phyloP scores from a whole-genome alignment of 371 early-diverging fungal genomes.

The Mortierella sp. region DNA sequence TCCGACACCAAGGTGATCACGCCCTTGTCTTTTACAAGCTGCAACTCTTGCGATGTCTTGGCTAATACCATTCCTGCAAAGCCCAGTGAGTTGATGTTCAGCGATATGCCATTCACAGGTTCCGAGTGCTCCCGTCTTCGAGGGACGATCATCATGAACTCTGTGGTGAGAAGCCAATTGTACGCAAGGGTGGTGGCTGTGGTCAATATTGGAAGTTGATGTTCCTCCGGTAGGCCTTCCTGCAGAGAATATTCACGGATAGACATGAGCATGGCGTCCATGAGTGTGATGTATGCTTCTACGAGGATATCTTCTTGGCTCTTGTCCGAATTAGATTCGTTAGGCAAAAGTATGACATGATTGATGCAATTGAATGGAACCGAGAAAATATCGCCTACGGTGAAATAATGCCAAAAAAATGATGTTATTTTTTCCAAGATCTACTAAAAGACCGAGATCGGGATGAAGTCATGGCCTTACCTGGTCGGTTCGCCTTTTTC shows the following conservation, averaged over 20 bases:
- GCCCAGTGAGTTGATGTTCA: constrained; percentile 74
- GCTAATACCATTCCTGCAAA: constrained; percentile 76
- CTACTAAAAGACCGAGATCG: background rate
- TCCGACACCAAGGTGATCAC: constrained; percentile 31
- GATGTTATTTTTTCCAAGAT: background rate
- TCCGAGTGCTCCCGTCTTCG: constrained; percentile 61
- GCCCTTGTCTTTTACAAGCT: constrained; percentile 52
- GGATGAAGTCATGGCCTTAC: constrained; percentile 11
- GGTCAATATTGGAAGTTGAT: background rate
- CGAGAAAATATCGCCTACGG: constrained; percentile 34
- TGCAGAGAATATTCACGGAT: constrained; percentile 42
- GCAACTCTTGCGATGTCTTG: constrained; percentile 65
- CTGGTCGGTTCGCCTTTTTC: constrained; percentile 38
- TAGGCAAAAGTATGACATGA: constrained; percentile 21
- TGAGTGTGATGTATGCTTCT: constrained; percentile 39
- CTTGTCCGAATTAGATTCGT: constrained; percentile 6
- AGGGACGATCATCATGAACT: constrained; percentile 81
- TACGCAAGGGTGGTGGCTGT: constrained; percentile 48
- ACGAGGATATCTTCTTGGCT: constrained; percentile 37
- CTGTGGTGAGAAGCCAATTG: constrained; percentile 73
- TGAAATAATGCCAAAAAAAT: background rate
- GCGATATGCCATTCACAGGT: constrained; percentile 22
- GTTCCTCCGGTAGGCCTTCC: constrained; percentile 17
- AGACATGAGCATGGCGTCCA: constrained; percentile 48
- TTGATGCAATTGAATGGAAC: constrained; percentile 34